Evolutionary conservation across 2,329 filamentous ascomycete genomes (phyloP), one percentile per base, ranked within the genome.

Genomic region (Apiospora saccharicola): DNA sequence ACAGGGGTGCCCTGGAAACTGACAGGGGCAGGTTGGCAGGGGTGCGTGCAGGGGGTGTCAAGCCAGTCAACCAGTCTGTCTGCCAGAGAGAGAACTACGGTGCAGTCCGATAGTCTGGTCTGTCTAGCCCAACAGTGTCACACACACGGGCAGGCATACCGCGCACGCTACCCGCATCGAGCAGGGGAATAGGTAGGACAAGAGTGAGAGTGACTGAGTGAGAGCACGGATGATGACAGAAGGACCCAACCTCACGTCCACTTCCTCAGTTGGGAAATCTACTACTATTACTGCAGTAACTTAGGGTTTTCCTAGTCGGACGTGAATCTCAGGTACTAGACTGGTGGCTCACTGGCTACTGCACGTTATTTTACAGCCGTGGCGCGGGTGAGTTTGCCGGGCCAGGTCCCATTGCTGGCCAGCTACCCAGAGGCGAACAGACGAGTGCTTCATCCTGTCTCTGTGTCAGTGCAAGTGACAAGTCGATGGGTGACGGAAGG

Each of bases 81-180:
- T 41, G 37, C 37, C 37, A 41, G 37, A 41, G 37, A 41, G 37
- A 64, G 34, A 19, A 12, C 57, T 37, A 64, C 57, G 34, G 57
- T 64, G 34, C 57, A 64, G 57, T 64, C 57, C 34, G 57, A 64
- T 64, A 64, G 57, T 64, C 34, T 64, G 53, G 57, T 64, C 34
- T 41, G 53, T 10, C 53, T 61, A 61, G 53, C 53, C 53, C 53
- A 61, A 37, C 30, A 61, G 37, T 37, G 53, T 19, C 7, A 22
- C 37, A 41, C 37, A 30, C 26, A 57, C 30, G 10, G 53, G 26
- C 19, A 61, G 30, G 30, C 30, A 16, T 61, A 37, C 30, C 30
- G 53, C 53, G 19, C 53, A 37, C 13, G 30, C 30, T 37, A 37
- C 30, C 53, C 53, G 30, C 30, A 61, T 37, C 53, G 30, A n/a